Evolutionary conservation across 495 filamentous ascomycete species (phyloP), one percentile per base, ranked within the genome.

Genomic region (Hypomontagnella submonticulosa): DNA sequence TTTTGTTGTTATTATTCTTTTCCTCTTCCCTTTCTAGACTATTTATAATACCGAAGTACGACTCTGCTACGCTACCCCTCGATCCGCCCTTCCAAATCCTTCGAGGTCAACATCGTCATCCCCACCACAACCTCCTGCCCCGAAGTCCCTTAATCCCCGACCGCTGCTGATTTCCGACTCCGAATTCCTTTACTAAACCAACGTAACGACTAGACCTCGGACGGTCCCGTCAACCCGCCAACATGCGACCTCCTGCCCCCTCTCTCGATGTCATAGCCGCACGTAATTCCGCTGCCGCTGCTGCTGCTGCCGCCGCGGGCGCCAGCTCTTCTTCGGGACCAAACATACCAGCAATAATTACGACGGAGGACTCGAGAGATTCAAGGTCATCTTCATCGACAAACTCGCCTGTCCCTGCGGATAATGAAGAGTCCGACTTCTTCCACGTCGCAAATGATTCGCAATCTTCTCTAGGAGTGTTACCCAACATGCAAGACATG

Each of bases 391-490:
- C 91, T 11, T 95, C 91, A 12, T 89, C 90, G 3, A 91, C 90
- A 47, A 93, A 90, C 73, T 96, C 93, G 1, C 93, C 93, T 18
- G 90, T 90, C 71, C 88, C 90, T 27, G 84, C 86, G 67, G 87
- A 86, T 59, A 84, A 86, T 59, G 92, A 96, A 75, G 93, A 97
- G 76, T 95, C 91, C 65, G 93, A 97, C 75, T 96, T 94, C 80
- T 94, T 95, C 77, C 84, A 86, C 42, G 90, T 88, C 60, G 83
- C 85, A 60, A 96, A 97, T 77, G 93, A 97, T 74, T 96, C 92
- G 3, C 85, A 92, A 68, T 97, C 93, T 4, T 97, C 93, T 2
- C 84, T 97, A 37, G 92, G 90, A 32, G 87, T 92, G 8, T 69
- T 74, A 23, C 85, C 87, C 19, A 92, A 89, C 36, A 81, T 91